phyloP scores from a whole-genome alignment of 1,284 basidiomycete genomes.

The Vanrija pseudolonga region DNA sequence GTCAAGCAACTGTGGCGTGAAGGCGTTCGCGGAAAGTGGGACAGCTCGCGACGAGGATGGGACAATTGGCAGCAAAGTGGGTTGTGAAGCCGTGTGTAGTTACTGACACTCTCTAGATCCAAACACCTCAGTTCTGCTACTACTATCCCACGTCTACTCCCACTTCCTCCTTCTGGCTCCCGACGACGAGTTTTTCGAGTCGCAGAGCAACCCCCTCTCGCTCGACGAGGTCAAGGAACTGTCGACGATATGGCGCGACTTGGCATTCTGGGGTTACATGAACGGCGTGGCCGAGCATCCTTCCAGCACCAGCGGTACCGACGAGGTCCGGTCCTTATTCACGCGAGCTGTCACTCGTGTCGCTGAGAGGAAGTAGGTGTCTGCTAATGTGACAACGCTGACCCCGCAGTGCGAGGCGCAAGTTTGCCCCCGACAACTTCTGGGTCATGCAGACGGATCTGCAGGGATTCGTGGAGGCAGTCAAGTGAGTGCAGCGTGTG shows the following conservation, averaged over 20 bases:
- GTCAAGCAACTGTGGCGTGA: slow-evolving; percentile 70
- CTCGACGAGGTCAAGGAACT: slow-evolving; percentile 70
- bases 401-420: slow-evolving; percentile 64
- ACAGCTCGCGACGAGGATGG: slow-evolving; percentile 45
- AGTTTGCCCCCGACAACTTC: slow-evolving; percentile 74
- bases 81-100: slow-evolving; percentile 26
- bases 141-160: slow-evolving; percentile 78
- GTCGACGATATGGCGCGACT: slow-evolving; percentile 44
- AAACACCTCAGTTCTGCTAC: slow-evolving; percentile 65
- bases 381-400: slow-evolving; percentile 12
- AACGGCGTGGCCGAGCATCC: slow-evolving; percentile 53
- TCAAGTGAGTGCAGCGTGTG: slow-evolving; percentile 56
- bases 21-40: slow-evolving; percentile 60
- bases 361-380: slow-evolving; percentile 75
- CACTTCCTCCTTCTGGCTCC: slow-evolving; percentile 86
- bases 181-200: slow-evolving; percentile 87
- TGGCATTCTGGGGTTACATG: slow-evolving; percentile 47
- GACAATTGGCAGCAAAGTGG: slow-evolving; percentile 51
- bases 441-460: slow-evolving; percentile 82
- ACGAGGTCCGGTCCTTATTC: slow-evolving; percentile 64
- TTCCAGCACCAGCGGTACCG: slow-evolving; percentile 68
- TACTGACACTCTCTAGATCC: slow-evolving; percentile 25
- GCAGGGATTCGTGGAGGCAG: slow-evolving; percentile 82
- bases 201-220: slow-evolving; percentile 62
- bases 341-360: slow-evolving; percentile 74